Conservation (phyloP, 768 basidiomycete genomes). For the Rhodotorula toruloides region DNA sequence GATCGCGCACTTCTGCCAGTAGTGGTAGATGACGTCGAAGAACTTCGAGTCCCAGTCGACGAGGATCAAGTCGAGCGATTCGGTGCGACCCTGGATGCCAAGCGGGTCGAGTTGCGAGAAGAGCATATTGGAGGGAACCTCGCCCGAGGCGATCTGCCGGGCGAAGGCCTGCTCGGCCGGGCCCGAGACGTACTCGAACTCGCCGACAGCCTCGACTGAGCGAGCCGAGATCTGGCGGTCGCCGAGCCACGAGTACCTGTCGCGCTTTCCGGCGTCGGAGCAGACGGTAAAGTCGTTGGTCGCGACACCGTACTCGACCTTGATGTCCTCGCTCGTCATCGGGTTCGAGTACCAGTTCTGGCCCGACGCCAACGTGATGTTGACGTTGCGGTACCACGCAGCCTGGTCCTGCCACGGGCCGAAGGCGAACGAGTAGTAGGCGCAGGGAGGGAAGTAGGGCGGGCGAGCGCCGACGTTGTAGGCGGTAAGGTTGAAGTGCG, state of each 20-base stretch:
- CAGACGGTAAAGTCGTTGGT: background rate
- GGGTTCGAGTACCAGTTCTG: background rate
- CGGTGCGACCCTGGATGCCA: too few relatives aligned
- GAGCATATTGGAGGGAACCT: background rate
- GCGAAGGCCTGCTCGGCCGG: background rate
- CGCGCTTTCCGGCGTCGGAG: background rate
- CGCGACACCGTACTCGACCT: background rate
- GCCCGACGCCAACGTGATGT: background rate
- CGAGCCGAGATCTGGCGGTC: background rate
- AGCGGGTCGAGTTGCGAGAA: background rate
- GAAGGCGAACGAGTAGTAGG: background rate
- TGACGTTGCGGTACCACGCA: constrained; percentile 8
- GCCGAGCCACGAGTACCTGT: background rate
- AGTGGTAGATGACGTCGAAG: background rate
- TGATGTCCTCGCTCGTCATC: background rate
- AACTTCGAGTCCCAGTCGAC: background rate
- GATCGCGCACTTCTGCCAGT: background rate
- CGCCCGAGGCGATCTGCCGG: background rate
- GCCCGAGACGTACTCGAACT: background rate
- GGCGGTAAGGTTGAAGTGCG: background rate
- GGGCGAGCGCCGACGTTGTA: background rate
- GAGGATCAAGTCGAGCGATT: background rate
- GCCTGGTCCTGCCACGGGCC: constrained; percentile 6
- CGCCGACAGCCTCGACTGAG: background rate
- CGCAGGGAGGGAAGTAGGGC: background rate